A percentile compares a stretch with the other conserved stretches of the same genome.
phyloP scores from a whole-genome alignment of 139 green algal genomes.

The Volvox reticuliferus region DNA sequence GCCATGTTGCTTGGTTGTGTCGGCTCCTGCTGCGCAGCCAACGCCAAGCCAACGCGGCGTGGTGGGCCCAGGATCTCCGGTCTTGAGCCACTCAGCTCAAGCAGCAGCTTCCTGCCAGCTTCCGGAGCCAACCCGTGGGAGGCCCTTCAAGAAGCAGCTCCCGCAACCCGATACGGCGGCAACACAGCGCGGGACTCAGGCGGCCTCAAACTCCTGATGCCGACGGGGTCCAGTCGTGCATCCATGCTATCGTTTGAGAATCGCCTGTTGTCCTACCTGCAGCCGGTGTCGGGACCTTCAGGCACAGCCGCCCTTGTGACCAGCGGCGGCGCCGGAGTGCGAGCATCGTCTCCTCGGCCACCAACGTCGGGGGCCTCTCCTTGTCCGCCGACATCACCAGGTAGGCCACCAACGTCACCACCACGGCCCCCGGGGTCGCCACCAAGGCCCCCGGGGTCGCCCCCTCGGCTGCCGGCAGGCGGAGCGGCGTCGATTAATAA shows the following conservation, averaged over 20 bases:
- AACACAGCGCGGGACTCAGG: background rate
- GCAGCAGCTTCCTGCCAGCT: background rate
- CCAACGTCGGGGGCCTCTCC: too few relatives aligned
- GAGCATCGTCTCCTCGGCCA: background rate
- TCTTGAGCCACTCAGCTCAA: background rate
- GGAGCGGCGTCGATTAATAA: background rate
- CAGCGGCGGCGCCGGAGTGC: background rate
- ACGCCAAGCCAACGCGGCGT: slow-evolving; percentile 6
- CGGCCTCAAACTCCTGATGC: slow-evolving; percentile 36
- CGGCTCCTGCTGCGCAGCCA: slow-evolving; percentile 5
- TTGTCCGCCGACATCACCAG: background rate
- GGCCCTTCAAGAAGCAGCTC: slow-evolving; percentile 43
- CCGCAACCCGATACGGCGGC: slow-evolving; percentile 29
- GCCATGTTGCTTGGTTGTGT: too few relatives aligned
- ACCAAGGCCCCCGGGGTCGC: background rate
- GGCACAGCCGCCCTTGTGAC: background rate
- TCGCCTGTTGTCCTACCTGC: background rate
- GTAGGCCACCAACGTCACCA: background rate
- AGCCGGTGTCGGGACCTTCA: background rate
- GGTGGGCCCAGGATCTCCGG: background rate
- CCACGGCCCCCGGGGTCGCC: background rate
- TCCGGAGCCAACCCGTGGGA: slow-evolving; percentile 53
- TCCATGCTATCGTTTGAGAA: background rate
- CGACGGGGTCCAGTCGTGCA: slow-evolving; percentile 21
- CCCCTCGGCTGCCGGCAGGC: background rate